A percentile compares a stretch with the other conserved stretches of the same genome.
These are phyloP conservation scores for Senna tora DNA, from an alignment of 306 rosid species.

Conservation along the genomic window DNA sequence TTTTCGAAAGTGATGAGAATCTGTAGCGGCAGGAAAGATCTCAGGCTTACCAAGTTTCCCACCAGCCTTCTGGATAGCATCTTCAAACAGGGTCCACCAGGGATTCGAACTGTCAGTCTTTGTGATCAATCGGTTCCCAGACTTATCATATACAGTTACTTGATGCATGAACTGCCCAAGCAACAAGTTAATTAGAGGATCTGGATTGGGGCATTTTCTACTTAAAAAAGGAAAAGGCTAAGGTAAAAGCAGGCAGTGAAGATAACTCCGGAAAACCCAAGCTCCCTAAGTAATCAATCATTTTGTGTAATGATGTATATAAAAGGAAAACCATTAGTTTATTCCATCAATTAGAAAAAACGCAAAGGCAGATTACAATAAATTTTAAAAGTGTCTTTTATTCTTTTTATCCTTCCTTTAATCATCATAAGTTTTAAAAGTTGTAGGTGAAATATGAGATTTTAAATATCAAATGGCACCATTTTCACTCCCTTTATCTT, in stretches of 20 bases:
- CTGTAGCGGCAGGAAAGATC: constrained; percentile 85
- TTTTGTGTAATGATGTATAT: constrained; percentile 2
- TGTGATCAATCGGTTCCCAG: constrained; percentile 68
- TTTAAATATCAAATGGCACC: no score
- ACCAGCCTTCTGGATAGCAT: constrained; percentile 70
- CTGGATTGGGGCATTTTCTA: constrained; percentile 6
- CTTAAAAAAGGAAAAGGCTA: neutral
- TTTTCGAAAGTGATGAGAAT: constrained; percentile 78
- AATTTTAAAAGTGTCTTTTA: no score
- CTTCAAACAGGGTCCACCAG: constrained; percentile 86
- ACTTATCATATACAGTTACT: constrained; percentile 45
- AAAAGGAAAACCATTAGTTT: no score
- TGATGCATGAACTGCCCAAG: constrained; percentile 80
- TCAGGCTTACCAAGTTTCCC: constrained; percentile 89
- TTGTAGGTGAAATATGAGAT: no score
- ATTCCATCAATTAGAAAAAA: no score
- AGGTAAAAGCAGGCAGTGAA: neutral
- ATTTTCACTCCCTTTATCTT: no score
- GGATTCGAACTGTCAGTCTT: constrained; percentile 80
- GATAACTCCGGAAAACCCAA: neutral
- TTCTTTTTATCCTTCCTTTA: no score
- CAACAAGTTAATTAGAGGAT: constrained; percentile 40
- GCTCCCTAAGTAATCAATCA: neutral
- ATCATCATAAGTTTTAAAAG: no score
- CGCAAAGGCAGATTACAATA: no score